Evolutionary conservation across 2,329 filamentous ascomycete genomes (phyloP).

Genomic region (Fusarium sulawesiense): DNA sequence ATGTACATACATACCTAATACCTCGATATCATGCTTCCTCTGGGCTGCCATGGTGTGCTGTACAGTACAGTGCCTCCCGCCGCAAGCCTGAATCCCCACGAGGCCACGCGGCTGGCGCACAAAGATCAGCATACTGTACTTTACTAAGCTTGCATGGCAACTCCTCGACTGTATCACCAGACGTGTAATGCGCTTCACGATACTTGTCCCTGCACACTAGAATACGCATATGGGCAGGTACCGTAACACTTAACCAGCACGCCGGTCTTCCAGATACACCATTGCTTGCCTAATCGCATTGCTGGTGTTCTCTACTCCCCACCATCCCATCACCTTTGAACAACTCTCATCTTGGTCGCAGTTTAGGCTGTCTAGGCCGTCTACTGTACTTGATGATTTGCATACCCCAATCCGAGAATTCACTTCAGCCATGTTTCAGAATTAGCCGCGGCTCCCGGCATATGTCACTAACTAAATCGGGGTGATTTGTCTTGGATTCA

Average conservation of each 20-base stretch:
- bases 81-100: background rate
- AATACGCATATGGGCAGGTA: background rate
- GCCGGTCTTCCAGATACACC: background rate
- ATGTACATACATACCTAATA: background rate
- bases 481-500: constrained; percentile 24
- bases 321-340: background rate
- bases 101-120: constrained; percentile 22
- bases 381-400: background rate
- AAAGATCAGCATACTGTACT: constrained; percentile 1
- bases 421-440: constrained; percentile 15
- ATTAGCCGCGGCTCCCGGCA: constrained; percentile 21
- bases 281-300: background rate
- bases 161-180: background rate
- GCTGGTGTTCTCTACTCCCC: background rate
- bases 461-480: constrained; percentile 33
- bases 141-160: background rate
- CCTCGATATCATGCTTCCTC: background rate
- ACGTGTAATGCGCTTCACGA: background rate
- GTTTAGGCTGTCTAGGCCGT: background rate
- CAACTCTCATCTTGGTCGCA: background rate
- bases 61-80: background rate
- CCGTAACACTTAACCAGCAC: background rate
- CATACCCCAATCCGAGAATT: constrained; percentile 12
- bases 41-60: background rate
- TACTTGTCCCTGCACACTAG: background rate